Percentiles rank a stretch among this genome's conserved stretches.
Conservation (phyloP, 164 flowering plant genomes). For the Umbellularia californica region DNA sequence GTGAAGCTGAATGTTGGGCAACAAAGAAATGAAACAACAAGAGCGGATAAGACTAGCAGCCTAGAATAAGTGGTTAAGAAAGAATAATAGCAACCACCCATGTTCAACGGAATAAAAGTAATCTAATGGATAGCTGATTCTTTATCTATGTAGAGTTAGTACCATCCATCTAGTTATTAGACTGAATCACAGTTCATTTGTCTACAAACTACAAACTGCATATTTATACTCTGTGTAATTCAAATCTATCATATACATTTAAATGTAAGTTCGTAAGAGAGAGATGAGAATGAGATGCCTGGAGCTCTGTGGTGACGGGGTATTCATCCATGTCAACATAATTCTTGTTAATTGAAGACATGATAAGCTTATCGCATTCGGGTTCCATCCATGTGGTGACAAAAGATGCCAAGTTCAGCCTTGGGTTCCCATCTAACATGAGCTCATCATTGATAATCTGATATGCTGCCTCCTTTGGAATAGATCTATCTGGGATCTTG, state of each 20-base stretch:
- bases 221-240: too few species aligned
- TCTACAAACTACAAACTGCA: too few species aligned
- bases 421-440: slow-evolving; percentile 60
- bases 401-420: slow-evolving; percentile 69
- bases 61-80: too few species aligned
- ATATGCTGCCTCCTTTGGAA: slow-evolving; percentile 57
- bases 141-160: too few species aligned
- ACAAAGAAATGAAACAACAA: too few species aligned
- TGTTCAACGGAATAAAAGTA: too few species aligned
- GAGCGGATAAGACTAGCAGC: too few species aligned
- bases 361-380: slow-evolving; percentile 62
- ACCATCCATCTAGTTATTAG: too few species aligned
- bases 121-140: too few species aligned
- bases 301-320: slow-evolving; percentile 80
- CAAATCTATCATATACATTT: neutral
- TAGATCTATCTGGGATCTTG: slow-evolving; percentile 50
- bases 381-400: slow-evolving; percentile 95
- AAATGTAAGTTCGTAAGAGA: neutral
- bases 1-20: too few species aligned
- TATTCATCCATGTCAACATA: slow-evolving; percentile 87
- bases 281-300: slow-evolving; percentile 23
- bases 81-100: too few species aligned
- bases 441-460: slow-evolving; percentile 57
- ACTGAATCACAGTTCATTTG: too few species aligned
- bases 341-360: slow-evolving; percentile 62